These are phyloP conservation scores for Polymyxa betae DNA, from an alignment of 208 protist species.

Conservation along the genomic window DNA sequence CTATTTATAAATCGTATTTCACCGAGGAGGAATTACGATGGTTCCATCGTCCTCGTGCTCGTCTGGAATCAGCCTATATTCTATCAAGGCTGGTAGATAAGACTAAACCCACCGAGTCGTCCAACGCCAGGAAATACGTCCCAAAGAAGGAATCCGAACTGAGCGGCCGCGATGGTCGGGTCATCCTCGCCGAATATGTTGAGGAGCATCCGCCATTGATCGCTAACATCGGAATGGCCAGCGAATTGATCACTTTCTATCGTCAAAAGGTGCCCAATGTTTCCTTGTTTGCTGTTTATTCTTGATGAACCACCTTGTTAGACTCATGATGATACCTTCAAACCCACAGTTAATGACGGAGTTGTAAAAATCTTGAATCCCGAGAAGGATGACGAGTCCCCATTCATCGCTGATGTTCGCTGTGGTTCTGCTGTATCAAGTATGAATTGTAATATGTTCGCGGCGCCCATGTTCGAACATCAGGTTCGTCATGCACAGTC, in stretches of 20 bases:
- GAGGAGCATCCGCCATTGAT: conserved; percentile 48
- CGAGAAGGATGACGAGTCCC: conserved; percentile 51
- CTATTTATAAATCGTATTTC: conserved; percentile 45
- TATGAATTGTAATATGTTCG: conserved; percentile 48
- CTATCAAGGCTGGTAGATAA: background rate
- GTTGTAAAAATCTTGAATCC: conserved; percentile 9
- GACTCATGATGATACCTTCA: background rate
- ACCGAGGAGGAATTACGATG: background rate
- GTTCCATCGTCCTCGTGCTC: conserved; percentile 34
- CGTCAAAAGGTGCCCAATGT: background rate
- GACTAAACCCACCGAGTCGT: background rate
- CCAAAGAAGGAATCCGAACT: conserved; percentile 43
- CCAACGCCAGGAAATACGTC: conserved; percentile 42
- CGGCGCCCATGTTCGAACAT: conserved; percentile 5
- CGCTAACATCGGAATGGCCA: conserved; percentile 30
- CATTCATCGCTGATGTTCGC: conserved; percentile 40
- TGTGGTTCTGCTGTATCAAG: background rate
- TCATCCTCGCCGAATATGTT: conserved; percentile 7
- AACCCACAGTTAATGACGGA: background rate
- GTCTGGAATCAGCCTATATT: background rate
- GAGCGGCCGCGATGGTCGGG: conserved; percentile 6
- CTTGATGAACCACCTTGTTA: background rate
- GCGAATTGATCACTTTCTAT: conserved; percentile 33
- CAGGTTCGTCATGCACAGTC: too few species aligned
- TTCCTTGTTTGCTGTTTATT: background rate